Evolutionary conservation across 306 rosid genomes (phyloP).

Genomic region (Castanea crenata): DNA sequence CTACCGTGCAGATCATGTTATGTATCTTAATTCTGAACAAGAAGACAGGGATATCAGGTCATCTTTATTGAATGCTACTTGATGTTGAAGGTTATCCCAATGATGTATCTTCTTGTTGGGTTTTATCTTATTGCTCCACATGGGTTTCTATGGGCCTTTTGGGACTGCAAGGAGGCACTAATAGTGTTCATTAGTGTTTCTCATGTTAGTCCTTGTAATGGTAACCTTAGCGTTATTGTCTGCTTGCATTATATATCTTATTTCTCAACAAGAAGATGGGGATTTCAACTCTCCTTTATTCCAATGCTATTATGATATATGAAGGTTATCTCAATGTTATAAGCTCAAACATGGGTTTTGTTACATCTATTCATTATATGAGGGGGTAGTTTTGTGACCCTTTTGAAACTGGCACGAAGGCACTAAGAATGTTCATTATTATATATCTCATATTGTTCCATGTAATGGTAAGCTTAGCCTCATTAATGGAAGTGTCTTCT

Average conservation of each 20-base stretch:
- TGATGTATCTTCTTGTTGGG: background rate
- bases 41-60: constrained; percentile 45
- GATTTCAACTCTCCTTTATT: constrained; percentile 46
- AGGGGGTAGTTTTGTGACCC: constrained; percentile 45
- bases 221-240: background rate
- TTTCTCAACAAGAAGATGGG: constrained; percentile 51
- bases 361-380: constrained; percentile 46
- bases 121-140: background rate
- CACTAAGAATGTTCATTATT: constrained; percentile 62
- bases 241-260: constrained; percentile 31
- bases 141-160: background rate
- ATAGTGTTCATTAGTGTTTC: background rate
- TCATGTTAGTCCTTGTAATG: background rate
- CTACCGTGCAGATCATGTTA: constrained; percentile 41
- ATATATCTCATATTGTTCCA: constrained; percentile 69
- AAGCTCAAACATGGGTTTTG: constrained; percentile 55
- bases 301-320: constrained; percentile 42
- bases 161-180: background rate
- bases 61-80: constrained; percentile 46
- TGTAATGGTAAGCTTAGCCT: constrained; percentile 76
- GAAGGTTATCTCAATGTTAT: constrained; percentile 46
- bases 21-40: constrained; percentile 42
- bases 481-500: constrained; percentile 21
- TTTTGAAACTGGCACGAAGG: constrained; percentile 66
- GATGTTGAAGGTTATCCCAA: constrained; percentile 42